Conservation (phyloP, 306 rosid genomes). For the Vigna unguiculata region DNA sequence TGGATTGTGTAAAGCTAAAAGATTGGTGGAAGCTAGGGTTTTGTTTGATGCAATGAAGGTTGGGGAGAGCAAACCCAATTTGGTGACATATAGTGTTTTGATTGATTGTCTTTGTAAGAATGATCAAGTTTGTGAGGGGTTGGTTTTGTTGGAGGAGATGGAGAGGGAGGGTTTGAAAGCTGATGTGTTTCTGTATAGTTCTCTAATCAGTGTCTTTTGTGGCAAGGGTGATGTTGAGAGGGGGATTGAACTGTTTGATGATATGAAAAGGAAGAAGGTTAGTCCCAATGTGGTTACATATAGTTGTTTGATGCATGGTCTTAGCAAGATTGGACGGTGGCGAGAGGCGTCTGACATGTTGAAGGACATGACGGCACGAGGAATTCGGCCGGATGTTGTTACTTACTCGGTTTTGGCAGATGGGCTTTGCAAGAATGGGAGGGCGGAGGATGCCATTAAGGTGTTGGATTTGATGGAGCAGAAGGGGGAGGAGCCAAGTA, state of each 20-base stretch:
- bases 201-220: constrained; percentile 68
- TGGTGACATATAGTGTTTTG: constrained; percentile 62
- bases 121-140: constrained; percentile 61
- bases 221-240: constrained; percentile 53
- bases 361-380: constrained; percentile 61
- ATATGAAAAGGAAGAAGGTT: constrained; percentile 71
- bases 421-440: constrained; percentile 81
- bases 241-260: constrained; percentile 63
- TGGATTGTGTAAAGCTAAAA: constrained; percentile 72
- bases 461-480: constrained; percentile 67
- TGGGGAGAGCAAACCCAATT: constrained; percentile 54
- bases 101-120: constrained; percentile 69
- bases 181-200: constrained; percentile 62
- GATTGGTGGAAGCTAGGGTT: constrained; percentile 62
- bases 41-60: constrained; percentile 69
- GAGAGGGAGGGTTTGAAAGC: constrained; percentile 59
- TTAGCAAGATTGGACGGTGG: constrained; percentile 71
- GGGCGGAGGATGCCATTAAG: constrained; percentile 56
- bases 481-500: constrained; percentile 70
- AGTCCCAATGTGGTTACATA: constrained; percentile 70
- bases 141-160: constrained; percentile 71
- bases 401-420: constrained; percentile 71
- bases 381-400: constrained; percentile 66
- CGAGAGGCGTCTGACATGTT: constrained; percentile 65
- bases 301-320: constrained; percentile 65